These are phyloP conservation scores for Rickenella mellea DNA, from an alignment of 768 basidiomycete genomes.

Conservation along the genomic window DNA sequence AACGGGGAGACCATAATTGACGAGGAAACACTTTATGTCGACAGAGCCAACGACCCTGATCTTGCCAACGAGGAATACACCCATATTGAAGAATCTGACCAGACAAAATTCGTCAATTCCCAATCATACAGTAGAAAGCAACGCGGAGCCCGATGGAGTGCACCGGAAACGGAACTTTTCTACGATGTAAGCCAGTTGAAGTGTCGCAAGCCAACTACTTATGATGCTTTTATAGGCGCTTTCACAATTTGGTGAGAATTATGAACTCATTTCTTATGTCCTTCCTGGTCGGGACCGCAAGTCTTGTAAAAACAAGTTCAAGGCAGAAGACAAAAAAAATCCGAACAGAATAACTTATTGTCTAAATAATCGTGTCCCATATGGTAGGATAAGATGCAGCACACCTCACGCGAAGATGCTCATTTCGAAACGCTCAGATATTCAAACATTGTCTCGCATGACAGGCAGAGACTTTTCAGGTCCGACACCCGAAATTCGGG, in stretches of 20 bases:
- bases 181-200: constrained; percentile 51
- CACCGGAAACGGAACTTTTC: constrained; percentile 84
- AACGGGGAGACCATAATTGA: constrained; percentile 85
- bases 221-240: constrained; percentile 49
- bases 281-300: constrained; percentile 80
- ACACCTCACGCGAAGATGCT: background rate
- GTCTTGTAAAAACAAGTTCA: constrained; percentile 91
- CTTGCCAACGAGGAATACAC: constrained; percentile 61
- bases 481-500: constrained; percentile 60
- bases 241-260: constrained; percentile 85
- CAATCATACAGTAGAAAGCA: constrained; percentile 72
- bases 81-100: constrained; percentile 75
- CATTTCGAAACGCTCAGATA: constrained; percentile 34
- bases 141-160: constrained; percentile 79
- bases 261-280: constrained; percentile 82
- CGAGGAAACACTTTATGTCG: constrained; percentile 75
- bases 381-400: constrained; percentile 40
- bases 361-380: constrained; percentile 66
- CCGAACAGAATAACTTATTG: constrained; percentile 65
- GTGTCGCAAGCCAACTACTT: background rate
- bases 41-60: constrained; percentile 50
- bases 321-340: constrained; percentile 78
- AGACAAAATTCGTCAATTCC: constrained; percentile 79
- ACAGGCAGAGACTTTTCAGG: constrained; percentile 83
- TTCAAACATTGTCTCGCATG: constrained; percentile 64